phyloP scores from a whole-genome alignment of 768 basidiomycete genomes.

The Psilocybe cubensis region DNA sequence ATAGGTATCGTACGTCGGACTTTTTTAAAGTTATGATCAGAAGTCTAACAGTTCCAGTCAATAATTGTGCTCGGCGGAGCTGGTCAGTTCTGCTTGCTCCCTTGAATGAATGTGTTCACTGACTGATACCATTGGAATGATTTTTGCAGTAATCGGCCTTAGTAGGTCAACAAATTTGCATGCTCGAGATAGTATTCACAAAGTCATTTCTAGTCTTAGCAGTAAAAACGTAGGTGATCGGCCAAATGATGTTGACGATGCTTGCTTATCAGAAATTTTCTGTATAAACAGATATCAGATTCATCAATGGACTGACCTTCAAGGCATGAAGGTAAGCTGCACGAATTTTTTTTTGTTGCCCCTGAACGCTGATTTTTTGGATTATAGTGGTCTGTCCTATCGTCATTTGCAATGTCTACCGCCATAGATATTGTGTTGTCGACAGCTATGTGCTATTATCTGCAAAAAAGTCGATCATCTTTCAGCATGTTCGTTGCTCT shows the following conservation, averaged over 20 bases:
- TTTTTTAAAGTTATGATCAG: neutral
- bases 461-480: conserved; percentile 14
- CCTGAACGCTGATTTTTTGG: no score
- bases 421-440: conserved; percentile 17
- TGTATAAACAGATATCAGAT: neutral
- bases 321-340: conserved; percentile 1
- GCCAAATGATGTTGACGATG: neutral
- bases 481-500: conserved; percentile 4
- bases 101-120: no score
- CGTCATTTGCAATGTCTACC: conserved; percentile 14
- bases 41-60: neutral
- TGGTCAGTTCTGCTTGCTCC: neutral
- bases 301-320: neutral
- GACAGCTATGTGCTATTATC: conserved; percentile 17
- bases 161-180: neutral
- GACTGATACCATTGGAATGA: neutral
- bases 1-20: neutral
- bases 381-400: conserved; percentile 14
- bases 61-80: neutral
- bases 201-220: neutral
- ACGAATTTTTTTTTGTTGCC: neutral
- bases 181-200: neutral
- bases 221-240: neutral
- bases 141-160: neutral
- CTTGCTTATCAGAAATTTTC: neutral